Percentiles rank a stretch among this genome's conserved stretches.
Evolutionary conservation across 176 grass and related monocot species (phyloP).

Genomic region (Eragrostis nindensis): DNA sequence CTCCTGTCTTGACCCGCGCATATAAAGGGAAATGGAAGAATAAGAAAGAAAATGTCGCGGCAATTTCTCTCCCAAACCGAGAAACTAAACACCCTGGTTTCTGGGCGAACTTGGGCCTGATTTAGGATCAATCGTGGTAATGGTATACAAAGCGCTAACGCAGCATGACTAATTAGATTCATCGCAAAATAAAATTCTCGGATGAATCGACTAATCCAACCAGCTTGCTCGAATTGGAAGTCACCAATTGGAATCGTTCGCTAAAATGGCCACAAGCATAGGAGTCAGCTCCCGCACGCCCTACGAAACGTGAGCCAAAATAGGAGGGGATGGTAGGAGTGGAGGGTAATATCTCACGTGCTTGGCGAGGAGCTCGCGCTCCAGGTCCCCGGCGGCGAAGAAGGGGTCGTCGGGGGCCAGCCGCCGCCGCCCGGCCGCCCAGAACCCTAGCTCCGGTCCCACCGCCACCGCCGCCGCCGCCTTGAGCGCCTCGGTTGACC

Average conservation of each 20-base stretch:
- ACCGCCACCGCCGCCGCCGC: not conserved
- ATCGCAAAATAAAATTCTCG: not conserved
- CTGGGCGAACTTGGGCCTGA: not conserved
- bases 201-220: not conserved
- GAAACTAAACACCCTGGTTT: too few relatives aligned
- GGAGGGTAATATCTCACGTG: conserved; percentile 50
- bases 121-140: not conserved
- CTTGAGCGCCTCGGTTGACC: not conserved
- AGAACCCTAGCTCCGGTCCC: conserved; percentile 54
- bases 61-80: not conserved
- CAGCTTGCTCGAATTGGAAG: not conserved
- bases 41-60: not conserved
- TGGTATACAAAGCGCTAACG: not conserved
- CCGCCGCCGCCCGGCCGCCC: conserved; percentile 56
- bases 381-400: conserved; percentile 81
- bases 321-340: not conserved
- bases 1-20: not conserved
- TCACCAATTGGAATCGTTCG: not conserved
- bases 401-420: conserved; percentile 78
- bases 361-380: conserved; percentile 96
- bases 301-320: not conserved
- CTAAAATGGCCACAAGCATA: not conserved
- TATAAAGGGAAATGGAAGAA: not conserved
- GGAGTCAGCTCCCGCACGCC: not conserved
- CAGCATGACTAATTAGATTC: too few relatives aligned